These are phyloP conservation scores for Leavenworthia alabamica DNA, from an alignment of 345 rosid genomes.

Conservation along the genomic window DNA sequence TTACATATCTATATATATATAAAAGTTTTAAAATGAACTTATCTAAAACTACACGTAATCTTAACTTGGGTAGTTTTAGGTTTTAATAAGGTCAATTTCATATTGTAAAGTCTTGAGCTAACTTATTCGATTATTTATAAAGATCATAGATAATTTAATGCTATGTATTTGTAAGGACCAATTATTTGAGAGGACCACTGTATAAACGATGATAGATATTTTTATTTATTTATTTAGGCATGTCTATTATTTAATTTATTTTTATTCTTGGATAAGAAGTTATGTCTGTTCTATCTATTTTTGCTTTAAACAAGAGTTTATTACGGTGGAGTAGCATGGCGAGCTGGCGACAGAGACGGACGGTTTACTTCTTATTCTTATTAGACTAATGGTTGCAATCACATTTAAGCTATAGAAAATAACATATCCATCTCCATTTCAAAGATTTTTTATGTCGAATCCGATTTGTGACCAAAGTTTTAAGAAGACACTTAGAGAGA, in stretches of 20 bases:
- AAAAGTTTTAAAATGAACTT: too few relatives aligned
- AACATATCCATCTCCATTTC: not conserved
- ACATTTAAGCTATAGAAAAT: not conserved
- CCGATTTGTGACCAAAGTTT: not conserved
- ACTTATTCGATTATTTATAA: not conserved
- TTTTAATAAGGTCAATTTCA: too few relatives aligned
- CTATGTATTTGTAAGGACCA: not conserved
- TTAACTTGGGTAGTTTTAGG: too few relatives aligned
- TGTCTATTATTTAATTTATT: not conserved
- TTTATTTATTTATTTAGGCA: not conserved
- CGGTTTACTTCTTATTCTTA: not conserved
- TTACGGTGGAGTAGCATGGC: not conserved
- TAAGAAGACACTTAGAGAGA: not conserved
- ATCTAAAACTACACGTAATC: too few relatives aligned
- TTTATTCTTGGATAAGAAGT: not conserved
- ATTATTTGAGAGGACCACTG: not conserved
- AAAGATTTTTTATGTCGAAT: too few relatives aligned
- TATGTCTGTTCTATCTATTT: not conserved
- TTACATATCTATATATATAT: too few relatives aligned
- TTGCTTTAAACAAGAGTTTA: not conserved
- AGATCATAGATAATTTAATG: not conserved
- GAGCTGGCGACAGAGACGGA: not conserved
- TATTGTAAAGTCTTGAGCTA: not conserved
- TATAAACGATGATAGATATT: not conserved
- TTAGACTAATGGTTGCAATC: not conserved